Evolutionary conservation across 352 stramenopile species (phyloP).

Genomic region (Aphanomyces astaci): DNA sequence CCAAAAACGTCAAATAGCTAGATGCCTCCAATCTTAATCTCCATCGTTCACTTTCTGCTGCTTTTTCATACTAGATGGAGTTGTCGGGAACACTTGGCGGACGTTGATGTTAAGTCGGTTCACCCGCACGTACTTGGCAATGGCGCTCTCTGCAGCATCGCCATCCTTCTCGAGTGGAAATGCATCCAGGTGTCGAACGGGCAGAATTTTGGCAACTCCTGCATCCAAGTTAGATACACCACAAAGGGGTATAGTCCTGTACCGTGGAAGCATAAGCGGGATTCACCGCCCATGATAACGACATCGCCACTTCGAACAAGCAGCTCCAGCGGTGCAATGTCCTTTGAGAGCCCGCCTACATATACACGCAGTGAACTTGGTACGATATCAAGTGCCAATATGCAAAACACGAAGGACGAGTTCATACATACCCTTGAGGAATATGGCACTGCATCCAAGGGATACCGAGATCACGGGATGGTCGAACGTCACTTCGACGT

Average conservation of each 20-base stretch:
- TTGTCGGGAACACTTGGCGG: constrained; percentile 52
- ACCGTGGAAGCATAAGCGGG: constrained; percentile 63
- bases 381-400: too few species aligned
- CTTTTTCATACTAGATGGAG: too few species aligned
- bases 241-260: too few species aligned
- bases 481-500: constrained; percentile 78
- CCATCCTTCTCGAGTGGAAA: background rate
- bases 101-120: constrained; percentile 80
- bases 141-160: constrained; percentile 33
- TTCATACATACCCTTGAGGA: constrained; percentile 43
- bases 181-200: background rate
- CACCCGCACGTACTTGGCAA: constrained; percentile 42
- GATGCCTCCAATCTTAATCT: background rate
- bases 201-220: constrained; percentile 4
- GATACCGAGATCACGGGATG: constrained; percentile 74
- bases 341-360: constrained; percentile 40
- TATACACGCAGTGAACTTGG: too few species aligned
- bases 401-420: too few species aligned
- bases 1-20: background rate
- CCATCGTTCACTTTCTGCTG: background rate
- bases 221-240: too few species aligned
- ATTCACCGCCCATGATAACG: constrained; percentile 48
- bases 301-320: constrained; percentile 65
- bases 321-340: constrained; percentile 48
- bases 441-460: constrained; percentile 59